Base-by-base conservation (phyloP, 1,139 yeast genomes). In the Yamadazyma triangularis region DNA sequence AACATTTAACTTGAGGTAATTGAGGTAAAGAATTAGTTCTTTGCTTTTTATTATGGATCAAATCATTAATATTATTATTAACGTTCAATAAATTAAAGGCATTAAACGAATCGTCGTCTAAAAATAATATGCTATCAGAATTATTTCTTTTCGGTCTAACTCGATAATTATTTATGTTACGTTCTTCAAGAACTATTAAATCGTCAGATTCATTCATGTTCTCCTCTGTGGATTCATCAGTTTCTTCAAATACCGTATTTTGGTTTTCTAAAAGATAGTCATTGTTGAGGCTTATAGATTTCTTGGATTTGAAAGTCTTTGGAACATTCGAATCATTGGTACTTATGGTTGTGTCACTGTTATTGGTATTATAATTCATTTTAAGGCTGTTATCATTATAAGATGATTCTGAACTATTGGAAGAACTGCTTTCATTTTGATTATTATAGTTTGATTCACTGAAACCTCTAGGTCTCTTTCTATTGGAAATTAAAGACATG, bases 21-120 rank as follows among this genome's bases (percentile, higher is more conserved):
- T 82, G 91, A 0, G 91, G 89, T 30, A 81, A 56, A 0, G 88
- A 79, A 41, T 76, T 77, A 0, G 87, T 80, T 43, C 88, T 58
- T 48, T 76, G 79, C 44, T 77, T 77, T 48, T 64, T 64, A n/a
- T 50, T 38, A 19, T 27, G 24, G 45, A 41, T 21, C 4, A 4
- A 7, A 4, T 20, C 19, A 20, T 20, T 26, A 7, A 4, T 13
- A 20, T 21, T 13, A n/a, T 18, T 52, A 34, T 60, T 56, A 9
- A 61, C 60, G 39, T 66, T 67, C 43, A 67, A 65, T 61, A 67
- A 53, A 39, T 64, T 66, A 42, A 67, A 67, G 3, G 73, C 73
- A 23, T 60, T 67, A 39, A 57, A 56, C 0, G 70, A 66, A 38
- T 68, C 72, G 26, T 51, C 50, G 39, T 63, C 71, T 28, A 58